Evolutionary conservation across 1,284 basidiomycete genomes (phyloP).

Genomic region (Cutaneotrichosporon cavernicola): DNA sequence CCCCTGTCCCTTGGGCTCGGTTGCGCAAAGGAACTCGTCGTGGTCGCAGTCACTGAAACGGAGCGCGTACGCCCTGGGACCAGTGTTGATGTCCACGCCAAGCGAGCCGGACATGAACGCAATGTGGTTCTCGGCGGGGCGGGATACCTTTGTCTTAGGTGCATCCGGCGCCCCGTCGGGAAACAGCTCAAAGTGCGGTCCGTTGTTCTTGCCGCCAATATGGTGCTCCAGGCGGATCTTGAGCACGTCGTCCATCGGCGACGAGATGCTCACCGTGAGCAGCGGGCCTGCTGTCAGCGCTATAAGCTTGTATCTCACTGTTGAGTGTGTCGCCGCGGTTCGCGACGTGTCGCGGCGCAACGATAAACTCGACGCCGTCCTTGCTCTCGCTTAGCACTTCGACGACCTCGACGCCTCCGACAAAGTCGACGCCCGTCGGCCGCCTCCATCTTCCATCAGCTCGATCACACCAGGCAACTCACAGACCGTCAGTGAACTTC

Average conservation of each 20-base stretch:
- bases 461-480: slow-evolving; percentile 15
- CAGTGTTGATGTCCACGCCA: slow-evolving; percentile 36
- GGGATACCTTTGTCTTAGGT: slow-evolving; percentile 54
- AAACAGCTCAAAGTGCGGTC: slow-evolving; percentile 63
- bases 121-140: slow-evolving; percentile 49
- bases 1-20: slow-evolving; percentile 62
- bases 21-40: slow-evolving; percentile 40
- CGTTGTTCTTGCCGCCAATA: slow-evolving; percentile 54
- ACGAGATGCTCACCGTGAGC: slow-evolving; percentile 62
- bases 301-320: slow-evolving; percentile 56
- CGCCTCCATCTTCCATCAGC: slow-evolving; percentile 33
- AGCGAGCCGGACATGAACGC: slow-evolving; percentile 48
- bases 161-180: slow-evolving; percentile 60
- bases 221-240: slow-evolving; percentile 59
- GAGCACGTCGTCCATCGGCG: slow-evolving; percentile 66
- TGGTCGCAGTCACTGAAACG: slow-evolving; percentile 50
- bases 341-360: slow-evolving; percentile 60
- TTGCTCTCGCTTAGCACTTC: slow-evolving; percentile 46
- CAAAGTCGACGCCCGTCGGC: slow-evolving; percentile 50
- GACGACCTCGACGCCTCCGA: slow-evolving; percentile 61
- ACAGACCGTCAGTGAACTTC: slow-evolving; percentile 61
- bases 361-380: slow-evolving; percentile 61
- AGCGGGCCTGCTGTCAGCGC: slow-evolving; percentile 56
- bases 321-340: slow-evolving; percentile 18
- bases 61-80: slow-evolving; percentile 51